Conservation (phyloP, 352 stramenopile genomes). For the Halophytophthora polymorphica region DNA sequence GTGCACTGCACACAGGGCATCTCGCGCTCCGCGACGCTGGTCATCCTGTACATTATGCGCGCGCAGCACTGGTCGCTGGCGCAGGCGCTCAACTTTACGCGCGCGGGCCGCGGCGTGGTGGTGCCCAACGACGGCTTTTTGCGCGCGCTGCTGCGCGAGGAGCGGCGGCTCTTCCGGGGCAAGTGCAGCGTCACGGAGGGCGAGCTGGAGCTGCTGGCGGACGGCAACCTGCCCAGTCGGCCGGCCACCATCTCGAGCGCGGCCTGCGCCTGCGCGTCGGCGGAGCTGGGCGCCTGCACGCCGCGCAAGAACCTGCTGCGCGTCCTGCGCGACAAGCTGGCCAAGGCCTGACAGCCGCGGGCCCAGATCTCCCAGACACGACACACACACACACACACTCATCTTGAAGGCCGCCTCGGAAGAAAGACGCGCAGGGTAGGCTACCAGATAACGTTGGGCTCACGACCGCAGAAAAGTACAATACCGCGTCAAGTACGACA, state of each 20-base stretch:
- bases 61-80: constrained; percentile 50
- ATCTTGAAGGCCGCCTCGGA: too few species aligned
- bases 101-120: constrained; percentile 42
- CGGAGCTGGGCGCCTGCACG: neutral
- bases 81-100: constrained; percentile 57
- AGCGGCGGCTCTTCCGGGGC: constrained; percentile 40
- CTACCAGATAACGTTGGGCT: too few species aligned
- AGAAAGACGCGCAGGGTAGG: too few species aligned
- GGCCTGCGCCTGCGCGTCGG: constrained; percentile 3
- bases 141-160: constrained; percentile 39
- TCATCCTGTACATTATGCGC: constrained; percentile 72
- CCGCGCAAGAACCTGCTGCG: too few species aligned
- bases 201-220: constrained; percentile 57
- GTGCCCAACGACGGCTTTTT: constrained; percentile 68
- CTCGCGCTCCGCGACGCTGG: constrained; percentile 62
- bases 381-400: too few species aligned
- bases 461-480: too few species aligned
- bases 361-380: too few species aligned
- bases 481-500: too few species aligned
- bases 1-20: constrained; percentile 77
- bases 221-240: constrained; percentile 26
- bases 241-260: constrained; percentile 15
- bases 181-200: constrained; percentile 43
- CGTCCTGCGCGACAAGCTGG: too few species aligned
- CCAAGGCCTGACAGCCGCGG: too few species aligned